Base-by-base conservation (phyloP, 192 early-diverging fungal species). In the Paraglomus occultum region DNA sequence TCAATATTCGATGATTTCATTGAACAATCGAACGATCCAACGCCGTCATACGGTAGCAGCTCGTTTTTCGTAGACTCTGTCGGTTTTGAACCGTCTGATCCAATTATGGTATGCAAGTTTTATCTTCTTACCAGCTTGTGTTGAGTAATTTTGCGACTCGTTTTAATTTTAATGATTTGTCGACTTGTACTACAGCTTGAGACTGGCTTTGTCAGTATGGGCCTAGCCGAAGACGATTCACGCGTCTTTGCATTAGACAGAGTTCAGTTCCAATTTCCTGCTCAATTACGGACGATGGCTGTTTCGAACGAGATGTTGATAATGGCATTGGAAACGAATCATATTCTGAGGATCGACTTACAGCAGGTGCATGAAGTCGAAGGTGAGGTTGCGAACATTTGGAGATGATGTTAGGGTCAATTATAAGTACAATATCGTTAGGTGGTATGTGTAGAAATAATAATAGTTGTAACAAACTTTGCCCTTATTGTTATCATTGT, bases 201-300 rank as follows among this genome's bases (percentile, higher is more conserved):
- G 67, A 83, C 78, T 20, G 83, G 85, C 14, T 86, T 83, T 66
- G 81, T 86, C n/a, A 82, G 77, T 40, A 74, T 81, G 39, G 83
- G 83, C 10, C 73, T 84, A 51, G 70, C 70, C 0, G 79, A 86
- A 6, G 72, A 81, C 43, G 83, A 84, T 40, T 70, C 72, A 8
- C 76, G 75, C 43, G 87, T 92, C 64, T 98, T 98, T 70, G 83
- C 86, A 7, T 83, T 98, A 20, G 94, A 94, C 76, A 83, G 84
- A 31, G 95, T 98, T 55, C 92, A 96, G 72, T 96, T 96, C 66
- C 86, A 88, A 51, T 89, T 95, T 66, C 90, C 94, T 9, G 89
- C 85, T 12, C 75, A 80, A 38, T 80, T 98, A 9, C 81, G 88
- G 6, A 84, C 88, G 22, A 77, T 92, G 73, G 87, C 83, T 0